Evolutionary conservation across 2,329 filamentous ascomycete genomes (phyloP), one percentile per base, ranked within the genome.

Genomic region (Phyllosticta paracitricarpa): DNA sequence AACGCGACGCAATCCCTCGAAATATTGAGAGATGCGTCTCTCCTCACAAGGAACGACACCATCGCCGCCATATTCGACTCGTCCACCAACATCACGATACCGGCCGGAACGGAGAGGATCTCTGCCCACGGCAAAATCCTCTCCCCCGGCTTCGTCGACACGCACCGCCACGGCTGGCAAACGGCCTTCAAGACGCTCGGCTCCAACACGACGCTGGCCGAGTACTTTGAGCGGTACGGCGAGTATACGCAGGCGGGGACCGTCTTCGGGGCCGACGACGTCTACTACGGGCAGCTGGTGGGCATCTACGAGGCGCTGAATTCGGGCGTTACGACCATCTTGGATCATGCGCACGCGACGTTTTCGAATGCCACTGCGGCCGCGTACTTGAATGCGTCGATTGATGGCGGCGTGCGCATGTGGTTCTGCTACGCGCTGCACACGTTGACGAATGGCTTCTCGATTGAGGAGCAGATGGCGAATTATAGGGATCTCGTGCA

Each of bases 131-230:
- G 74, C 61, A 78, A 81, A 65, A 84, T 83, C 62, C 73, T 84
- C 58, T 77, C 76, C 0, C 79, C 81, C 0, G 82, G 82, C 8
- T 83, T 84, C 68, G 73, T 84, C 62, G 79, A 84, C 68, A 84
- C 81, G 0, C 82, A 84, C 64, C 77, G 78, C 1, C 68, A 70
- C 54, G 28, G 65, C 54, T 67, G 82, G 82, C 80, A 84, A 66
- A 83, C 82, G 0, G 79, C 75, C 1, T 78, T 78, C 65, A 82
- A 81, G 65, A 83, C 81, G 0, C 65, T 84, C 1, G 78, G 64
- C 1, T 78, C 80, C 7, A 82, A 84, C 65, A 79, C 78, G 0
- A 80, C 75, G 0, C 53, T 63, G 4, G 57, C 59, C 1, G 58
- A 64, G 51, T 65, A 64, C 35, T 56, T 60, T 25, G 7, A 14